Conservation (phyloP, 805 yeast genomes). For the Barnettozyma botsteinii region DNA sequence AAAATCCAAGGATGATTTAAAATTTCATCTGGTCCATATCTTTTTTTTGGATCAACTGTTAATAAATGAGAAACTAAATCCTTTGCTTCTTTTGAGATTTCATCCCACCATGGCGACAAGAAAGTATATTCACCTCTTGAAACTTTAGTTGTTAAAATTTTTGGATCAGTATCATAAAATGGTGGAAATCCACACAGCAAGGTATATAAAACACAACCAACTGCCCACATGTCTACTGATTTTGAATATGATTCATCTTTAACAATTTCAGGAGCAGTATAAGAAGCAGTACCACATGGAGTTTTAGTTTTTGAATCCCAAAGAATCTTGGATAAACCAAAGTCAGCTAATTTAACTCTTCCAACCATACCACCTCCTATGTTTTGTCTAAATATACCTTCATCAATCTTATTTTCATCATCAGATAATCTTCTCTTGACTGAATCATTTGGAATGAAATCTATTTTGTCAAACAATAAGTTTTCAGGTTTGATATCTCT, state of each 20-base stretch:
- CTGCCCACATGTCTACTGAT: slow-evolving; percentile 98
- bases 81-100: slow-evolving; percentile 78
- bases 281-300: slow-evolving; percentile 98
- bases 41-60: slow-evolving; percentile 69
- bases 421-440: slow-evolving; percentile 49
- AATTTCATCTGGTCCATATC: slow-evolving; percentile 78
- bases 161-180: slow-evolving; percentile 74
- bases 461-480: slow-evolving; percentile 58
- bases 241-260: slow-evolving; percentile 88
- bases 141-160: slow-evolving; percentile 66
- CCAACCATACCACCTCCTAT: slow-evolving; percentile 95
- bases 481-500: slow-evolving; percentile 83
- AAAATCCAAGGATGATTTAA: slow-evolving; percentile 74
- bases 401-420: slow-evolving; percentile 71
- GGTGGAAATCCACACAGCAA: slow-evolving; percentile 97
- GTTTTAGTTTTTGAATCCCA: slow-evolving; percentile 80
- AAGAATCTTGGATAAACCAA: slow-evolving; percentile 88
- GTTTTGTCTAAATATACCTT: slow-evolving; percentile 75
- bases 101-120: slow-evolving; percentile 86
- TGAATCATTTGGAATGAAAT: slow-evolving; percentile 34
- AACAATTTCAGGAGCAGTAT: slow-evolving; percentile 97
- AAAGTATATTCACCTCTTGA: slow-evolving; percentile 67
- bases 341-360: slow-evolving; percentile 84
- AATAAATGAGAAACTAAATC: slow-evolving; percentile 79
- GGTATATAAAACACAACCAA: slow-evolving; percentile 94